Base-by-base conservation (phyloP, 2,329 filamentous ascomycete species). In the Mycosphaerella sp. region DNA sequence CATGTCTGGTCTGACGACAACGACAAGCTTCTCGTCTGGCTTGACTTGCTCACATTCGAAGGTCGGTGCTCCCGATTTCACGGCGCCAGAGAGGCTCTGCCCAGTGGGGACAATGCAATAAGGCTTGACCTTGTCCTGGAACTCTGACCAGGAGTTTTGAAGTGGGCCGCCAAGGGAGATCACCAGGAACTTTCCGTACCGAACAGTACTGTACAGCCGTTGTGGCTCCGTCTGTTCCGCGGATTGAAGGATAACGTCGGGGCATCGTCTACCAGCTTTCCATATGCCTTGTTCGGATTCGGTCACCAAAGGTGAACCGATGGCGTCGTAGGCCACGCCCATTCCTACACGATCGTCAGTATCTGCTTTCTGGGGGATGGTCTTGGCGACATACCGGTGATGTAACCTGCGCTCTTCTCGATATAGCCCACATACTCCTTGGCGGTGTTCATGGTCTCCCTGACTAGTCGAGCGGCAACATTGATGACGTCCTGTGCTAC, bases 401-500 rank as follows among this genome's bases (percentile, higher is more conserved):
- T 55, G 26, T 55, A 55, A 14, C 47, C 47, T 10, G 53, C 53
- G 26, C 45, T 55, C 42, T 51, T 55, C 53, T 55, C 53, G 29
- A 55, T 55, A 34, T 47, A 51, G 29, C 41, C 34, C 11, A 55
- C 53, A 43, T 55, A 55, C 31, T 56, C 36, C 48, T 52, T 56
- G 6, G 54, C 44, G 7, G 54, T 56, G 17, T 45, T 29, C 21
- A 31, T 43, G n/a, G 53, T 55, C 10, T 55, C 42, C 9, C 53
- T 47, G 42, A 55, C 40, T 43, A 56, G 48, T 45, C 45, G 29
- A 26, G 48, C 43, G 36, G 48, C 53, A 3, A 56, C 48, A n/a
- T 56, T 52, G 31, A 56, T 56, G 4, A 56, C 53, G 39, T 56
- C 48, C 17, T 51, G 38, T 11, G 53, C 53, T 2, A 56, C 48